Evolutionary conservation across 2,329 filamentous ascomycete genomes (phyloP), one percentile per base, ranked within the genome.

Genomic region (Arthrinium puccinioides): DNA sequence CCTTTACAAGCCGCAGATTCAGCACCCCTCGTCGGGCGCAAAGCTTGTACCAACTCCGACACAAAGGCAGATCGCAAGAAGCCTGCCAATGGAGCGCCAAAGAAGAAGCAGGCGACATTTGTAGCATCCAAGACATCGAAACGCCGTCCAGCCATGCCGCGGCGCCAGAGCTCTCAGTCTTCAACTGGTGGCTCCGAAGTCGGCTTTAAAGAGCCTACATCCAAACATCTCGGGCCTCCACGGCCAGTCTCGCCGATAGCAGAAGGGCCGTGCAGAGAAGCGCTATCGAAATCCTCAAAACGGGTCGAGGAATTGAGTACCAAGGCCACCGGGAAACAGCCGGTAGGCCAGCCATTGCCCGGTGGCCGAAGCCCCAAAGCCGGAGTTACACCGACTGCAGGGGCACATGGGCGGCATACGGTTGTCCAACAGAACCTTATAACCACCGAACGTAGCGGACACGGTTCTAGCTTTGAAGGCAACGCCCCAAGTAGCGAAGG

Each of bases 301-400:
- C 44, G 49, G 24, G 39, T 20, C 21, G 34, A 24, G 14, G 39
- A 44, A 13, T 24, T 36, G 2, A 71, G 66, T 44, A 57, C 62
- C 13, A 74, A 72, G 47, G 64, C 67, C 16, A 60, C 63, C 9
- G 72, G 70, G 4, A 76, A 76, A 43, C 65, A 61, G 32, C 67
- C 68, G 9, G 59, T 47, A 5, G 46, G 35, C 9, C 44, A 29
- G 21, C 15, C 6, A n/a, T n/a, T n/a, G n/a, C n/a, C n/a, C n/a
- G n/a, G n/a, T n/a, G n/a, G n/a, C n/a, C n/a, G n/a, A n/a, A n/a
- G n/a, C n/a, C n/a, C n/a, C n/a, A n/a, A n/a, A n/a, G n/a, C n/a
- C n/a, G n/a, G n/a, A n/a, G n/a, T n/a, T n/a, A n/a, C n/a, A n/a
- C n/a, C n/a, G n/a, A n/a, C n/a, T n/a, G n/a, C n/a, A n/a, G n/a